Evolutionary conservation across 2,329 filamentous ascomycete species (phyloP), one percentile per base, ranked within the genome.

Genomic region (Aureobasidium sp.): DNA sequence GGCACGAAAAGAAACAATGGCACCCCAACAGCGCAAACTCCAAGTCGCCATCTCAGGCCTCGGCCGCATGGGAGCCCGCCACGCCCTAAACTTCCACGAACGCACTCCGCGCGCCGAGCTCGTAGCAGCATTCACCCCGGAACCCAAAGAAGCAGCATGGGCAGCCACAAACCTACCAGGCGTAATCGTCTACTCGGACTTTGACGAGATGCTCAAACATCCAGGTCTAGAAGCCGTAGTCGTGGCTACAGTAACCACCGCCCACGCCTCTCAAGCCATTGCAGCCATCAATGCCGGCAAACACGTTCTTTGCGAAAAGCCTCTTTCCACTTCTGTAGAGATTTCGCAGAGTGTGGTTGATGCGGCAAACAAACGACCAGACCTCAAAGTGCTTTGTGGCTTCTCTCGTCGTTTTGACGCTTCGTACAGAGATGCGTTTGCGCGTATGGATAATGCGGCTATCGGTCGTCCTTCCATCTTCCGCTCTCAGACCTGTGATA

Each of bases 401-500:
- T 87, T 87, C 77, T 85, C 82, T 5, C 81, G 84, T 34, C 82
- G 84, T 62, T 89, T 89, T 76, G 87, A 89, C 67, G 75, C 79
- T 48, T 86, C 82, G 44, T 88, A 88, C 76, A 79, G 84, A 62
- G 79, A 85, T 56, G 86, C 85, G 23, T 79, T 77, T 69, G 67
- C 73, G 23, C 80, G 82, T 66, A 79, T 83, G 68, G 70, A 78
- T 23, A 67, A 72, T 0, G 85, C 85, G 15, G 68, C 77, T 37
- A 87, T 88, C 65, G 86, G 86, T 6, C 76, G 79, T 0, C 82
- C 84, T 1, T 79, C 81, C 9, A 77, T 88, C 47, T 77, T 88
- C 67, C 83, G 85, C 66, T 83, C 79, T 50, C 86, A 88, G 72
- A 88, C 85, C 0, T 87, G 84, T 73, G 85, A 89, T 73, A 86